phyloP scores from a whole-genome alignment of 2,329 filamentous ascomycete species.

The Rhinocladiella similis region DNA sequence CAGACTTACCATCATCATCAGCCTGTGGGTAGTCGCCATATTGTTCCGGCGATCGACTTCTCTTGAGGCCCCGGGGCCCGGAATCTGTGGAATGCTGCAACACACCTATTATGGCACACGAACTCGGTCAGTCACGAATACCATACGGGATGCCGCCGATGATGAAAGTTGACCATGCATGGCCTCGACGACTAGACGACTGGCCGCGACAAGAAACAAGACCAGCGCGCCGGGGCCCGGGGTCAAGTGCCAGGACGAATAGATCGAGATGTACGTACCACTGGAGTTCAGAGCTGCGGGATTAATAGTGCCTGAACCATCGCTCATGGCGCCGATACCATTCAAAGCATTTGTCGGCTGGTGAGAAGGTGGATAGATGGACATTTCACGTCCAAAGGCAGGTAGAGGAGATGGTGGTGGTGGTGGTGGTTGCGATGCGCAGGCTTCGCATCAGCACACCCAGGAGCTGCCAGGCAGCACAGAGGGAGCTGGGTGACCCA shows the following conservation, averaged over 20 bases:
- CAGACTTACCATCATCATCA: slow-evolving; percentile 62
- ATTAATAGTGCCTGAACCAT: slow-evolving; percentile 87
- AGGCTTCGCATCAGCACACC: slow-evolving; percentile 27
- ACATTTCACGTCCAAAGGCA: slow-evolving; percentile 26
- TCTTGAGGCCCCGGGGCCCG: slow-evolving; percentile 70
- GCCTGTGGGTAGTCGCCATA: slow-evolving; percentile 56
- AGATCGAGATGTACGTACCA: slow-evolving; percentile 53
- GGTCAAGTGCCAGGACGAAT: slow-evolving; percentile 13
- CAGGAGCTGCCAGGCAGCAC: slow-evolving; percentile 26
- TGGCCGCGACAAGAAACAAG: too few relatives aligned
- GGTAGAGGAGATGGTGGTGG: slow-evolving; percentile 14
- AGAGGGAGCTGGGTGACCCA: slow-evolving; percentile 22
- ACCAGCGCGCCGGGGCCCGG: background rate
- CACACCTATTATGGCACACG: slow-evolving; percentile 39
- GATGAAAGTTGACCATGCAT: slow-evolving; percentile 16
- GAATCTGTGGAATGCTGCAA: slow-evolving; percentile 37
- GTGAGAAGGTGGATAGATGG: slow-evolving; percentile 49
- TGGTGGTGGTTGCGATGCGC: slow-evolving; percentile 23
- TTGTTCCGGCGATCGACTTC: slow-evolving; percentile 72
- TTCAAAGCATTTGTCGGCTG: slow-evolving; percentile 62
- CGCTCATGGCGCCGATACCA: slow-evolving; percentile 56
- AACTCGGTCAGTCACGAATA: slow-evolving; percentile 32
- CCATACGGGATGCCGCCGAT: slow-evolving; percentile 15
- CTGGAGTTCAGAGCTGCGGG: slow-evolving; percentile 80
- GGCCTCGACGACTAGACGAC: too few relatives aligned